Base-by-base conservation (phyloP, 2,329 filamentous ascomycete species). In the Pestalotiopsis sp. region DNA sequence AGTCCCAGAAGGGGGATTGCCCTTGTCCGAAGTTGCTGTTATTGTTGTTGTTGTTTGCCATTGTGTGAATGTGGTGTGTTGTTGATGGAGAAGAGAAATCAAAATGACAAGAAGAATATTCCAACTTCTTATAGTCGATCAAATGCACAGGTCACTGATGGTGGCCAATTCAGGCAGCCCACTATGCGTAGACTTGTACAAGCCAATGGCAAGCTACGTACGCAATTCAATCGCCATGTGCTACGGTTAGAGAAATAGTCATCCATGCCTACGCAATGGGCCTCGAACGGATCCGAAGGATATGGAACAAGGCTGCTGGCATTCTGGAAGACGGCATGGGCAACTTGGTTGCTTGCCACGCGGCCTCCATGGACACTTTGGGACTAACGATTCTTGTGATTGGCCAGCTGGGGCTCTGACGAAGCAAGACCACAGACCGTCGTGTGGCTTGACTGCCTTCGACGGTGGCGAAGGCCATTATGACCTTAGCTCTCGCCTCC, bases 1-100 rank as follows among this genome's bases (percentile, higher is more conserved):
- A 82, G 66, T 82, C 75, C 74, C 74, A 75, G 35, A 76, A 75
- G 68, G 72, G 68, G 39, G 30, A 35, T 35, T 35, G 30, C 6
- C 55, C 56, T 62, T 70, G 70, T 3, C 59, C 68, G 38, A 69
- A 56, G 59, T 69, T 73, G 64, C 69, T 61, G 35, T 35, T 57
- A 24, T 60, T 72, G 26, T 73, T 69, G 69, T 67, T 70, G 71
- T 64, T 71, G 67, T 65, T 69, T 56, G 69, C 64, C 69, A 70
- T 70, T 20, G 38, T 69, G 30, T 57, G 11, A 20, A 59, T 68
- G 59, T 65, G 44, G 14, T 35, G 40, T 67, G 14, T 22, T 57
- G n/a, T 35, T 22, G 58, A 20, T 66, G 48, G 24, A 66, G 14
- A n/a, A n/a, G 55, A 39, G 14, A 55, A 38, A 38, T 44, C 7